Base-by-base conservation (phyloP, 805 yeast genomes). In the Suhomyces canberraensis region DNA sequence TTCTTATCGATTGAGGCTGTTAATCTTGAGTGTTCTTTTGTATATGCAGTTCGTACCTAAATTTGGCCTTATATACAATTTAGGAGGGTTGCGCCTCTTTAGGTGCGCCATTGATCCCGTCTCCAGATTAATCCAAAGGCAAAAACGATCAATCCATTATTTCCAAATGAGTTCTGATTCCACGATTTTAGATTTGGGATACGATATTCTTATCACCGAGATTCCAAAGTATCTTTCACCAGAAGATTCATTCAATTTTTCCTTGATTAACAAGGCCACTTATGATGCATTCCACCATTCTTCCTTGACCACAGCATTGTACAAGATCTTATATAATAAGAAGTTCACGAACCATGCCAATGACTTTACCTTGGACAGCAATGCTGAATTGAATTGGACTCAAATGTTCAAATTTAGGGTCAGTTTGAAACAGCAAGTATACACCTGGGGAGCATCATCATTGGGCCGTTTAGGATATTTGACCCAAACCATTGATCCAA, bases 371-470 rank as follows among this genome's bases (percentile, higher is more conserved):
- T 5, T 54, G 60, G 35, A 34, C 26, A 30, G 37, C 26, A 33
- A 44, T 8, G 53, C 68, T 0, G 45, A 50, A 21, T 58, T 57
- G 47, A 69, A 71, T 45, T 79, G 84, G 84, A 69, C 72, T 1
- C 66, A 67, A 16, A 44, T 76, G 26, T 78, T 68, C 53, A 48
- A 55, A 14, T 34, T 64, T 20, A 56, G 84, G 25, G 46, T 59
- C 3, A 44, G 54, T 3, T 34, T 35, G 24, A 41, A 48, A 6
- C 71, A 73, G 6, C 51, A 63, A 25, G 42, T 79, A 3, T 67
- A 58, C 39, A 70, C 80, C 0, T 77, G 85, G 85, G 77, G 81
- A 3, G 44, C 64, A 8, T 46, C 64, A 11, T 41, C 51, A 11
- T 53, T 59, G 25, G 75, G 76, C 6, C 52, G 83, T 25, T 51